Base-by-base conservation (phyloP, 169 alveolate genomes). In the Plasmodium cynomolgi region DNA sequence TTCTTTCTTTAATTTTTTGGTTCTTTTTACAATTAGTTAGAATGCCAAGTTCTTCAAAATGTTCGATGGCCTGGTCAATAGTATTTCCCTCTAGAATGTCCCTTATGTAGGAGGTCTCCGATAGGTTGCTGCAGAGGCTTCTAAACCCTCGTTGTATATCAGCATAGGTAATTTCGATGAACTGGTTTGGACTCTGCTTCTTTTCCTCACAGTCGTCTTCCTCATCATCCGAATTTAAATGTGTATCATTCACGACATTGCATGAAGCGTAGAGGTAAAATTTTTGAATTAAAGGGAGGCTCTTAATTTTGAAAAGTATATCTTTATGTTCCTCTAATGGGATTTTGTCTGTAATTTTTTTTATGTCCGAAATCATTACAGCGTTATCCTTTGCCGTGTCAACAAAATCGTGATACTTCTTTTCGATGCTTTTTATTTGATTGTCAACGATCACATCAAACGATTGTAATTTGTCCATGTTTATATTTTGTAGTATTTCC, bases 321-420 rank as follows among this genome's bases (percentile, higher is more conserved):
- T 86, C 93, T 77, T 86, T 86, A 77, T 86, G 93, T 77, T 86
- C 93, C 68, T 86, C 93, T 26, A 86, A 56, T 0, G 93, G 93
- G 1, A 86, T 86, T 86, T 86, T 86, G 31, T 86, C 93, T 1
- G 93, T 86, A 77, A 86, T 79, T 56, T 86, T 86, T 86, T 86
- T 86, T 75, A 86, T 86, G 71, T 86, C 93, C n/a, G 93, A 54
- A 31, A 86, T 86, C 81, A 86, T 77, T 50, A 86, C 93, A 50
- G 93, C 20, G 72, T 86, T 86, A 56, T 39, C 34, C 33, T 75
- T 50, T 17, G 84, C 41, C 5, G 81, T 75, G 5, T 81, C 33
- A 13, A 44, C 33, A 75, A 50, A 86, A 17, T 75, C 81, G 26
- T 86, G 26, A 56, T 75, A 86, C 44, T 86, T 86, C 15, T 47